Percentiles rank a stretch among this genome's conserved stretches.
These are phyloP conservation scores for Chamaecrista fasciculata DNA, from an alignment of 306 rosid genomes.

Conservation along the genomic window DNA sequence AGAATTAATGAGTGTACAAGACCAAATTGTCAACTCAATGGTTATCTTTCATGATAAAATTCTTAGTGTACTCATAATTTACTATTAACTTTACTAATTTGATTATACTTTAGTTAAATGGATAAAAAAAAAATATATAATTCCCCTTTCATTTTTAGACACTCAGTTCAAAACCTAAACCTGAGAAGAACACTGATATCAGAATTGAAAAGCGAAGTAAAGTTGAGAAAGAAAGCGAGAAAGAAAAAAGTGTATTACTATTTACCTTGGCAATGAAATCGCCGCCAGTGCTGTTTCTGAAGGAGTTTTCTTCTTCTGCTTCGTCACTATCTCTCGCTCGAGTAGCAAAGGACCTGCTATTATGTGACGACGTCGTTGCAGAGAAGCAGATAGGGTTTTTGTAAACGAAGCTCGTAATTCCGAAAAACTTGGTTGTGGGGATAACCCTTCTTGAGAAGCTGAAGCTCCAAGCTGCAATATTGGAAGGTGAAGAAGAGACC, in stretches of 20 bases:
- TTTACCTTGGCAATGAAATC: constrained; percentile 41
- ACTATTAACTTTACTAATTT: no score
- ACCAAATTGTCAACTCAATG: no score
- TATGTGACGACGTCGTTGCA: constrained; percentile 3
- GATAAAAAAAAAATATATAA: background rate
- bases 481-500: constrained; percentile 24
- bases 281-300: constrained; percentile 3
- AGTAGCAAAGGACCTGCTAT: constrained; percentile 16
- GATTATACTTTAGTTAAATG: background rate
- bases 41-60: no score
- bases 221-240: background rate
- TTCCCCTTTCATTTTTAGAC: background rate
- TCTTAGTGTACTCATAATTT: no score
- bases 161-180: background rate
- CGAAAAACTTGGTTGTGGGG: constrained; percentile 15
- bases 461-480: constrained; percentile 29
- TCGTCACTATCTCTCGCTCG: constrained; percentile 39
- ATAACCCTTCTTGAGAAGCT: constrained; percentile 22
- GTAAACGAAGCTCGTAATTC: constrained; percentile 17
- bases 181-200: background rate
- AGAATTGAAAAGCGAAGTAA: background rate
- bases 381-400: constrained; percentile 30
- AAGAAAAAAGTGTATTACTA: background rate
- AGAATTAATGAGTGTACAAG: no score
- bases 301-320: constrained; percentile 28